These are phyloP conservation scores for Brassica incana DNA, from an alignment of 345 rosid species.

Conservation along the genomic window DNA sequence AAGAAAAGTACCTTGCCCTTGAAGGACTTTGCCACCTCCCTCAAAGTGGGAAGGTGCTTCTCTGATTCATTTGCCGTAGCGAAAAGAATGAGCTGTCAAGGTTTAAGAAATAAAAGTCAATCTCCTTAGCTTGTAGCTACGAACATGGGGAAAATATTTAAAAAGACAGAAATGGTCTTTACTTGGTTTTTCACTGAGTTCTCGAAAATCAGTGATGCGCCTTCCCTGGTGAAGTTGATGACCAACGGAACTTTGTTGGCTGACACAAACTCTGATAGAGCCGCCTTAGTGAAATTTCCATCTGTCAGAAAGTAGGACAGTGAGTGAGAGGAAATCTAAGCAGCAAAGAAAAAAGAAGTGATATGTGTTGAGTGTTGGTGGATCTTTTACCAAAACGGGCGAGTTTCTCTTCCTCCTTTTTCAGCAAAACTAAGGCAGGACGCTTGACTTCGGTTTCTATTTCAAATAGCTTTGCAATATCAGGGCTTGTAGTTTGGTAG, in stretches of 20 bases:
- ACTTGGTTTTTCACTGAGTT: slow-evolving; percentile 87
- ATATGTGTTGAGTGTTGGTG: not conserved
- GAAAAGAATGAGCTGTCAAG: slow-evolving; percentile 75
- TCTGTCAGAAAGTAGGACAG: slow-evolving; percentile 50
- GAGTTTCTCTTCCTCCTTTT: slow-evolving; percentile 34
- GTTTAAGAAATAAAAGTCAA: not conserved
- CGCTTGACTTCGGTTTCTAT: slow-evolving; percentile 39
- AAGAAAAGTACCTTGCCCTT: slow-evolving; percentile 76
- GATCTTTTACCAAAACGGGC: slow-evolving; percentile 35
- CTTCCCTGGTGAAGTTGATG: slow-evolving; percentile 79
- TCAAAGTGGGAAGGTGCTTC: slow-evolving; percentile 60
- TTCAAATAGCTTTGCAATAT: slow-evolving; percentile 47
- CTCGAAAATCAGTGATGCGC: slow-evolving; percentile 71
- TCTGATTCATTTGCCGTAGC: slow-evolving; percentile 69
- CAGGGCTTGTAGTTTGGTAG: slow-evolving; percentile 46
- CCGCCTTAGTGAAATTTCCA: slow-evolving; percentile 75
- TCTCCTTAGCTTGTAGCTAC: slow-evolving; percentile 6
- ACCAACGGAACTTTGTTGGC: slow-evolving; percentile 89
- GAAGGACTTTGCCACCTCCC: slow-evolving; percentile 78
- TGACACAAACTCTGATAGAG: slow-evolving; percentile 72
- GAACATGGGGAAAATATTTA: not conserved
- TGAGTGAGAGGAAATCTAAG: slow-evolving; percentile 16
- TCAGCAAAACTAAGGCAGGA: slow-evolving; percentile 48
- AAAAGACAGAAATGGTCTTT: slow-evolving; percentile 12
- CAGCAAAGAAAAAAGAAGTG: not conserved